Base-by-base conservation (phyloP, 2,329 filamentous ascomycete genomes). In the Knufia petricola region DNA sequence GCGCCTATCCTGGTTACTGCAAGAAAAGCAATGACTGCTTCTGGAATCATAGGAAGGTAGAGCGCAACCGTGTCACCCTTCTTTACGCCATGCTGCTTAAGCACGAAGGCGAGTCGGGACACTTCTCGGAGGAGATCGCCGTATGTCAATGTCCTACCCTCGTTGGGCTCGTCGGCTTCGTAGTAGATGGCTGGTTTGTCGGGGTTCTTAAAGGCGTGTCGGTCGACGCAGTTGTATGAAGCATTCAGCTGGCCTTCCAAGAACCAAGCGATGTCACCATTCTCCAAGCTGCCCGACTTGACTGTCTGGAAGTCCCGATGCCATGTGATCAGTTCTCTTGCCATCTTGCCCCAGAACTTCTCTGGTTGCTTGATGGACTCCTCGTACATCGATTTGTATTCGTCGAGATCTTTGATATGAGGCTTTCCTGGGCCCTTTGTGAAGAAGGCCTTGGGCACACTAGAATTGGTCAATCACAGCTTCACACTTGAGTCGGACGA, bases 41-140 rank as follows among this genome's bases (percentile, higher is more conserved):
- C 90, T 49, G 92, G 92, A 67, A 98, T 95, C 92, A 98, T 98
- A 66, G 92, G 92, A 56, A 98, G 73, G 74, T 98, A 98, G 58
- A 98, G 85, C 55, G 88, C 92, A 50, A 98, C 89, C 3, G 89
- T 95, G 69, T 98, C 92, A 49, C 92, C 92, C 76, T 95, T 96
- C 73, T 84, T 82, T 52, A 98, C 90, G 55, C 92, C 92, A 80
- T 95, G 92, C 72, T 90, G 79, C 76, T 89, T 95, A 59, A 98
- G 77, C 20, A 85, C 84, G 73, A 87, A 87, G 38, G 92, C 85
- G 13, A 87, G 81, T 67, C 80, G 84, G 62, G 84, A 95, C 45
- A 98, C 90, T 68, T 98, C 81, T 55, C 88, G 83, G 53, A 96
- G 79, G 46, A 98, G 84, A 76, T 98, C 89, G 60, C 84, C 79